Conservation (phyloP, 768 basidiomycete species). For the Heimioporus sp. region DNA sequence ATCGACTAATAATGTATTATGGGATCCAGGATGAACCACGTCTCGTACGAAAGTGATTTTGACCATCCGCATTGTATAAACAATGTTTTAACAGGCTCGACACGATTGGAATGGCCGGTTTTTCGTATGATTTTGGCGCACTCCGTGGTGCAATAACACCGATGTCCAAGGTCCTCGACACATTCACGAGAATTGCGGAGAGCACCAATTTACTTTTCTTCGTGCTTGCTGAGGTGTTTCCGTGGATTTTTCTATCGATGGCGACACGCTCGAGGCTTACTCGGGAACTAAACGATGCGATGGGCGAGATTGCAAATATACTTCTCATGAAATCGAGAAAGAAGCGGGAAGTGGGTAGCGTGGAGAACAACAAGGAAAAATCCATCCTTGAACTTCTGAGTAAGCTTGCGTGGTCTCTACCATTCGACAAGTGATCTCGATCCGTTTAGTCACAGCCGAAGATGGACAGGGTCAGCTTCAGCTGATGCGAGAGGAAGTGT, state of each 20-base stretch:
- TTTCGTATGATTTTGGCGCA: slow-evolving; percentile 54
- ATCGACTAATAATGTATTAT: neutral
- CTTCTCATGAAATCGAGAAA: slow-evolving; percentile 36
- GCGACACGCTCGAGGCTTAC: slow-evolving; percentile 32
- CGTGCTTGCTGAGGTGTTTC: slow-evolving; percentile 37
- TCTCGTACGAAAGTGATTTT: slow-evolving; percentile 22
- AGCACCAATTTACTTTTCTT: slow-evolving; percentile 27
- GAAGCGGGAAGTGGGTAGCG: slow-evolving; percentile 27
- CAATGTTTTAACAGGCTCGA: slow-evolving; percentile 42
- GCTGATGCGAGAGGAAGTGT: slow-evolving; percentile 26
- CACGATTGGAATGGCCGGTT: slow-evolving; percentile 56
- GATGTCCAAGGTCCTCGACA: slow-evolving; percentile 41
- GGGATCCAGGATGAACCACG: slow-evolving; percentile 31
- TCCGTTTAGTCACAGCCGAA: slow-evolving; percentile 34
- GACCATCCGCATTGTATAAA: neutral
- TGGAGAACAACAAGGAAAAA: slow-evolving; percentile 20
- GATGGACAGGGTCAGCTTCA: slow-evolving; percentile 10
- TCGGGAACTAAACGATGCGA: slow-evolving; percentile 30
- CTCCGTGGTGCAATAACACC: slow-evolving; percentile 46
- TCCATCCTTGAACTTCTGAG: slow-evolving; percentile 27
- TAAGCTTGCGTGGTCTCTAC: neutral
- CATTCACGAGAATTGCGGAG: slow-evolving; percentile 23
- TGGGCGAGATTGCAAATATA: slow-evolving; percentile 39
- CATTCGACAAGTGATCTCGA: slow-evolving; percentile 13
- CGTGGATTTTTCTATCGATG: slow-evolving; percentile 35